These are phyloP conservation scores for Epichloe gansuensis DNA, from an alignment of 2,329 filamentous ascomycete genomes.

Conservation along the genomic window DNA sequence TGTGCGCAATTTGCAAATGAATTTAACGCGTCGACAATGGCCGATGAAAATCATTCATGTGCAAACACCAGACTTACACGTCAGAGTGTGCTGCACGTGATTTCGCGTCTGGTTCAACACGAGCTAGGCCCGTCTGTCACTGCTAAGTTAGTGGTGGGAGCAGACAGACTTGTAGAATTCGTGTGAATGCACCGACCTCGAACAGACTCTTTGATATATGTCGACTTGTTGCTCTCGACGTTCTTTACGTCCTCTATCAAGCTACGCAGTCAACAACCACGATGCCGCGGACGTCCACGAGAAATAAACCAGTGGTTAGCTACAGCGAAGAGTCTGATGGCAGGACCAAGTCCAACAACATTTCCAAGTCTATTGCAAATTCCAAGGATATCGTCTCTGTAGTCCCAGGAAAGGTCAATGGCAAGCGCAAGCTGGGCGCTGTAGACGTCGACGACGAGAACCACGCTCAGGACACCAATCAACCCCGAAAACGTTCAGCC, in stretches of 20 bases:
- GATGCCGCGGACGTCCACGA: constrained; percentile 24
- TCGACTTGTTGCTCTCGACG: background rate
- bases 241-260: background rate
- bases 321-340: constrained; percentile 19
- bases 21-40: too few relatives aligned
- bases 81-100: constrained; percentile 8
- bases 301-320: constrained; percentile 19
- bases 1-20: background rate
- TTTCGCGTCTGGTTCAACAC: constrained; percentile 4
- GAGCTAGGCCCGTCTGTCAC: background rate
- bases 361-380: constrained; percentile 10
- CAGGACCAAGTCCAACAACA: background rate
- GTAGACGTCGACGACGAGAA: constrained; percentile 9
- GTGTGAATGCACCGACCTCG: background rate
- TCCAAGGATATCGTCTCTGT: constrained; percentile 10
- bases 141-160: too few relatives aligned
- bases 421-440: constrained; percentile 15
- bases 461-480: constrained; percentile 11
- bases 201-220: background rate
- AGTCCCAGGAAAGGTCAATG: constrained; percentile 1
- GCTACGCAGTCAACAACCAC: background rate
- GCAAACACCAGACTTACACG: too few relatives aligned
- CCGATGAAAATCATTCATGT: too few relatives aligned
- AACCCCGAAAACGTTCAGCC: constrained; percentile 32
- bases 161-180: too few relatives aligned